phyloP scores from a whole-genome alignment of 805 yeast species.

The Isabelozyma pseudorhagii region DNA sequence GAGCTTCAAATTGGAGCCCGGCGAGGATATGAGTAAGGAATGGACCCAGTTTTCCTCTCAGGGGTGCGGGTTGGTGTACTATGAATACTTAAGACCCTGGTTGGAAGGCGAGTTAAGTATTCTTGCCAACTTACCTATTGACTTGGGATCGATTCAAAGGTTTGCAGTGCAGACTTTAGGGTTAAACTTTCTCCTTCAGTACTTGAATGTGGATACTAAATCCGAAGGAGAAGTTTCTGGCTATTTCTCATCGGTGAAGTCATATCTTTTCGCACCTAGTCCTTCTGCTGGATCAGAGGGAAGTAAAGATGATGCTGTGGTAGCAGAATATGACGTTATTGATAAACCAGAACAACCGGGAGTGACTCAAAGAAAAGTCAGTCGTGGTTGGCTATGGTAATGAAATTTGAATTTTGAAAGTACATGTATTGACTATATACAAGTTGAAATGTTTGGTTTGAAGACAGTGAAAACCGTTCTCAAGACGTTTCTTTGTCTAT shows the following conservation, averaged over 20 bases:
- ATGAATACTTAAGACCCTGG: slow-evolving; percentile 22
- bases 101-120: slow-evolving; percentile 18
- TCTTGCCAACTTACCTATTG: neutral
- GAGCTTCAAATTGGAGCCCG: slow-evolving; percentile 3
- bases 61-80: slow-evolving; percentile 34
- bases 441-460: neutral
- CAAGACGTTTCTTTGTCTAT: neutral
- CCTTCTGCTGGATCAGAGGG: neutral
- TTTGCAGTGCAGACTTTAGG: neutral
- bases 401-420: neutral
- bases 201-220: neutral
- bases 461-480: too few relatives aligned
- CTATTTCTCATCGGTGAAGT: slow-evolving; percentile 1
- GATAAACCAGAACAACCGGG: slow-evolving; percentile 17
- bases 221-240: neutral
- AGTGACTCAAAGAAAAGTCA: slow-evolving; percentile 4
- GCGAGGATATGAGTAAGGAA: slow-evolving; percentile 14
- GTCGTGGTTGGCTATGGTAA: slow-evolving; percentile 21
- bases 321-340: slow-evolving; percentile 46
- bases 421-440: slow-evolving; percentile 1
- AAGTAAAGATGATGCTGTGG: slow-evolving; percentile 3
- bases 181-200: neutral
- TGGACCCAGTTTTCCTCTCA: slow-evolving; percentile 22
- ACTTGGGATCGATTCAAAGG: neutral
- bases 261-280: slow-evolving; percentile 2